Conservation (phyloP, 1,284 basidiomycete species). For the Ceratobasidium theobromae region DNA sequence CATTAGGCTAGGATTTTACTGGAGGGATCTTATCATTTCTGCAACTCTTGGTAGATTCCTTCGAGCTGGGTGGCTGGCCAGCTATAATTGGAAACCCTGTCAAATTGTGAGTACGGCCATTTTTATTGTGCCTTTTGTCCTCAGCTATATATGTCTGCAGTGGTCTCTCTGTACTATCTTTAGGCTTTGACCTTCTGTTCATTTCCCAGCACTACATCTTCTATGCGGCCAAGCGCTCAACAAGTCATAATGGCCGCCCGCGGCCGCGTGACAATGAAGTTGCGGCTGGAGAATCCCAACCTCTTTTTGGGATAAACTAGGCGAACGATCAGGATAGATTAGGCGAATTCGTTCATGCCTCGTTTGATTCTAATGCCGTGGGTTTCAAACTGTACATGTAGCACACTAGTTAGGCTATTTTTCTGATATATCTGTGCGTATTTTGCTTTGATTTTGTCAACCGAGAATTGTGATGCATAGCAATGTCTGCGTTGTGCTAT, state of each 20-base stretch:
- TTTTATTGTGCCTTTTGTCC: background rate
- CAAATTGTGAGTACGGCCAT: slow-evolving; percentile 39
- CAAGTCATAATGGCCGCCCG: background rate
- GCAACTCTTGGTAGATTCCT: slow-evolving; percentile 38
- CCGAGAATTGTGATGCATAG: too few relatives aligned
- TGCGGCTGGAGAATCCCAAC: slow-evolving; percentile 6
- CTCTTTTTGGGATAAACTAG: slow-evolving; percentile 9
- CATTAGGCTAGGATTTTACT: slow-evolving; percentile 39
- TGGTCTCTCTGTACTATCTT: slow-evolving; percentile 43
- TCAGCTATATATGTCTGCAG: slow-evolving; percentile 34
- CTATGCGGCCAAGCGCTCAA: slow-evolving; percentile 36
- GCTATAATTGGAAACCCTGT: slow-evolving; percentile 37
- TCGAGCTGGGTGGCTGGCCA: slow-evolving; percentile 35
- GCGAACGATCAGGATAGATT: too few relatives aligned
- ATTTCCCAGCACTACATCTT: slow-evolving; percentile 46
- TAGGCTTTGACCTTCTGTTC: slow-evolving; percentile 44
- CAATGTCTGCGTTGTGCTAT: too few relatives aligned
- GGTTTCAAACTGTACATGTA: too few relatives aligned
- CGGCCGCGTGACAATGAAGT: background rate
- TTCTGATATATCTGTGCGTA: too few relatives aligned
- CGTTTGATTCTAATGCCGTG: too few relatives aligned
- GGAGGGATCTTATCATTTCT: slow-evolving; percentile 43
- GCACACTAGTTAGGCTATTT: too few relatives aligned
- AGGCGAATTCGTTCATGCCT: too few relatives aligned
- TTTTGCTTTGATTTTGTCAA: too few relatives aligned